Conservation (phyloP, 352 stramenopile genomes). For the Globisporangium echinulatum region DNA sequence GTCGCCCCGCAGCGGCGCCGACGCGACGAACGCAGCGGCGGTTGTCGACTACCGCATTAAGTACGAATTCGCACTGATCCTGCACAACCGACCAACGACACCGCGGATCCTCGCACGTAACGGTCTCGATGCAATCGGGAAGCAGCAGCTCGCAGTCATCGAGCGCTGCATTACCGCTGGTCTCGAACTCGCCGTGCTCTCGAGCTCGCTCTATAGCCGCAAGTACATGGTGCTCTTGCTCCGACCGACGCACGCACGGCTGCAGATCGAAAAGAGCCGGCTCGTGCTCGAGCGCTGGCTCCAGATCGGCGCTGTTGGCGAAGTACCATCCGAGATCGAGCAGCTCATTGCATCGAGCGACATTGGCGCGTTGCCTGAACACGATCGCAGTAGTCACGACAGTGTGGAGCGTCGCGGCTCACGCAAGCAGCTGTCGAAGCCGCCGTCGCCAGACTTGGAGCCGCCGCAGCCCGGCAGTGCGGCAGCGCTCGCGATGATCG, state of each 20-base stretch:
- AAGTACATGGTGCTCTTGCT: constrained; percentile 80
- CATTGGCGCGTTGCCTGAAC: constrained; percentile 33
- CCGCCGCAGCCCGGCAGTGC: background rate
- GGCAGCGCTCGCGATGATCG: constrained; percentile 12
- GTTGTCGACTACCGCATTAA: constrained; percentile 60
- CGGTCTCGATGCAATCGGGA: constrained; percentile 62
- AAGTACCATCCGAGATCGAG: constrained; percentile 83
- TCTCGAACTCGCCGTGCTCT: constrained; percentile 72
- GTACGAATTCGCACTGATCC: constrained; percentile 80
- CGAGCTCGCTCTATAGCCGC: constrained; percentile 71
- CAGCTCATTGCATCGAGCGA: constrained; percentile 75
- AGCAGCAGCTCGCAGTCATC: constrained; percentile 73
- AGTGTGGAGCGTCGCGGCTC: background rate
- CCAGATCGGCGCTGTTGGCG: constrained; percentile 77
- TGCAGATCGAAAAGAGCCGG: constrained; percentile 77
- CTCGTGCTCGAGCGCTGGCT: constrained; percentile 80
- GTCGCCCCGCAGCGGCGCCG: constrained; percentile 52
- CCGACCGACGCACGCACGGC: constrained; percentile 43
- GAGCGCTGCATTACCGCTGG: constrained; percentile 66
- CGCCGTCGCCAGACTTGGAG: background rate
- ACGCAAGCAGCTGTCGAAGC: background rate
- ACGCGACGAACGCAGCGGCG: constrained; percentile 17
- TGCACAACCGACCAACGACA: constrained; percentile 80
- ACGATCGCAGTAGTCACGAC: constrained; percentile 2
- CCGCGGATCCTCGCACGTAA: constrained; percentile 67